Evolutionary conservation across 2,329 filamentous ascomycete genomes (phyloP), one percentile per base, ranked within the genome.

Genomic region (Emmonsia crescens): DNA sequence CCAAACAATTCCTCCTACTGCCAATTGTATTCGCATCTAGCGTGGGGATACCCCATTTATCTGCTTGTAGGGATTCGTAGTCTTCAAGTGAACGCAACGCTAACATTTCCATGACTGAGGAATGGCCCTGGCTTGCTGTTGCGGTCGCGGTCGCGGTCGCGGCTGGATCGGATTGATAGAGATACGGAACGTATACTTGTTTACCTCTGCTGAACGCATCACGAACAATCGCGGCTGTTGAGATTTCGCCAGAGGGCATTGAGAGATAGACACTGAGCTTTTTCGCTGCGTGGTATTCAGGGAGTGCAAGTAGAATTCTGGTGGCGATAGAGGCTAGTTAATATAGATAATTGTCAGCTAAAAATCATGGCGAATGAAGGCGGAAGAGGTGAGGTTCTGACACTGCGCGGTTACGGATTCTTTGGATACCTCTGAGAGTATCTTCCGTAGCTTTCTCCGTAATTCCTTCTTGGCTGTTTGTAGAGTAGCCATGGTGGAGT

Each of bases 31-130:
- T 79, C 57, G 81, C 77, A 63, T 85, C 81, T 62, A 96, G 83
- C 38, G 89, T 93, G n/a, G 94, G 94, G 66, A 99, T 99, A 10
- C 91, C 92, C 94, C 94, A 99, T 72, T 83, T 85, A 75, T 99
- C 94, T 48, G 82, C 82, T 69, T 85, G 77, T 63, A 97, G 79
- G 29, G 83, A 83, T 65, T 91, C 84, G 73, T 92, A 96, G 73
- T 99, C 94, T 33, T 83, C 77, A 58, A 90, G 74, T 31, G 85
- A 87, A 61, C 81, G 78, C 48, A 99, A 79, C 64, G 85, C 85
- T 27, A 99, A 84, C 94, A 99, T 97, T 71, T 96, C 91, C 94
- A 99, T 99, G 60, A 94, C 82, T 19, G 89, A 89, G 5, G 70
- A 77, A 5, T 85, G 83, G 61, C 78, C 77, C 33, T 73, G 73